Conservation (phyloP, 176 grass and related monocot species). For the Oryza glaberrima region DNA sequence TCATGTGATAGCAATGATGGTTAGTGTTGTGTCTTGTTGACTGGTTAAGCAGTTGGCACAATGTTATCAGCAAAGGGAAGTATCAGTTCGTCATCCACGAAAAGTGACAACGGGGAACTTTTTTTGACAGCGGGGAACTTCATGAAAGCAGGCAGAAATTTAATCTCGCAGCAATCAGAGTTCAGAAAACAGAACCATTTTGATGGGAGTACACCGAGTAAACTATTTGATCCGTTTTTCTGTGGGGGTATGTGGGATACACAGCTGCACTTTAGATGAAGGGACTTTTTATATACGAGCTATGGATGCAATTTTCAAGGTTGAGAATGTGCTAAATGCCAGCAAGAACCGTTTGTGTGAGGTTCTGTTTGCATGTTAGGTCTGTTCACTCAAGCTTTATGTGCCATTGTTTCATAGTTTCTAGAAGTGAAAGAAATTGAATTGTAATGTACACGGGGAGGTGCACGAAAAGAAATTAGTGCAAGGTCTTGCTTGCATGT, state of each 20-base stretch:
- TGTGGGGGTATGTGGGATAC: background rate
- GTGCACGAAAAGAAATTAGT: background rate
- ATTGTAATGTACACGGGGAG: background rate
- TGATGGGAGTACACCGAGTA: background rate
- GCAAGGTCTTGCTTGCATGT: background rate
- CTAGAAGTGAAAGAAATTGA: background rate
- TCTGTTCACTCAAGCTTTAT: background rate
- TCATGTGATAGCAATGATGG: background rate
- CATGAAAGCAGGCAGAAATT: background rate
- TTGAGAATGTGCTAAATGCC: background rate
- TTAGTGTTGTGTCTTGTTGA: background rate
- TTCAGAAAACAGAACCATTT: background rate
- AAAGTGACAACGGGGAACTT: background rate
- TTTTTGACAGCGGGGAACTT: background rate
- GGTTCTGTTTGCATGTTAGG: background rate
- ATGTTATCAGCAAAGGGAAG: background rate
- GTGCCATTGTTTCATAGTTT: background rate
- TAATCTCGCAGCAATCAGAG: constrained; percentile 10
- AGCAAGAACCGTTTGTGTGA: background rate
- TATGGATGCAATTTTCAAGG: background rate
- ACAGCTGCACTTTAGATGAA: constrained; percentile 3
- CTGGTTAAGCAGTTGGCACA: background rate
- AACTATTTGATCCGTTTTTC: background rate
- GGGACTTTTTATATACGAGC: background rate
- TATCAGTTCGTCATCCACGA: background rate